These are phyloP conservation scores for Porcisia hertigi DNA, from an alignment of 208 protist species.

Conservation along the genomic window DNA sequence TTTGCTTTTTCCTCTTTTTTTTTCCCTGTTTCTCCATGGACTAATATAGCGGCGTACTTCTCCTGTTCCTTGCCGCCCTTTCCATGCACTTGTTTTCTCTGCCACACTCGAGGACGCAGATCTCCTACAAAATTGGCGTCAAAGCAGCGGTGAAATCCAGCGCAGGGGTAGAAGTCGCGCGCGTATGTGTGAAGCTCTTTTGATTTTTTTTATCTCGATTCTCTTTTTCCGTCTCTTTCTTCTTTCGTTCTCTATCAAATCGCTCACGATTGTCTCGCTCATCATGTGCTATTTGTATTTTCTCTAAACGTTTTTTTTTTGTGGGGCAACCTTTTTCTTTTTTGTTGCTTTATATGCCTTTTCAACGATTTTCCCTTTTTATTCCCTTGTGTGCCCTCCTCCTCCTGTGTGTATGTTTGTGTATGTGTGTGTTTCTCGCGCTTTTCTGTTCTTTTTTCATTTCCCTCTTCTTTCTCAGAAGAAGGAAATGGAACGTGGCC, in stretches of 20 bases:
- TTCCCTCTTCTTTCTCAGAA: background rate
- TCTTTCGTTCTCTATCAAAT: background rate
- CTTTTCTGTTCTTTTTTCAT: background rate
- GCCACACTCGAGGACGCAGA: background rate
- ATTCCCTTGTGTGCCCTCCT: background rate
- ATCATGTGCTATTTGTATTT: conserved; percentile 1
- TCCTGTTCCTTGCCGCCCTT: background rate
- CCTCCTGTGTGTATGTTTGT: too few relatives aligned
- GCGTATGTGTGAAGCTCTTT: conserved; percentile 1
- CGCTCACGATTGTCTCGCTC: background rate
- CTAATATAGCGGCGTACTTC: background rate
- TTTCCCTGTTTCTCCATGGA: conserved; percentile 1
- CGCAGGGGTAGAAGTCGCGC: background rate
- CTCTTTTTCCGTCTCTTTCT: background rate
- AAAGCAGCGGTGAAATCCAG: background rate
- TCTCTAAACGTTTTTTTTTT: background rate
- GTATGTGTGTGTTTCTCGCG: background rate
- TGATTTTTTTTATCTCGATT: background rate
- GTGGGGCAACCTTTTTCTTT: background rate
- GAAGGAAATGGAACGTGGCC: background rate
- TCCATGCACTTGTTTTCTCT: background rate
- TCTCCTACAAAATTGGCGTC: background rate
- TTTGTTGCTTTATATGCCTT: background rate
- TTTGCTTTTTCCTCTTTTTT: conserved; percentile 6
- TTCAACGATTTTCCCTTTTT: background rate